Base-by-base conservation (phyloP, 768 basidiomycete species). In the Neoboletus brunneissimus region DNA sequence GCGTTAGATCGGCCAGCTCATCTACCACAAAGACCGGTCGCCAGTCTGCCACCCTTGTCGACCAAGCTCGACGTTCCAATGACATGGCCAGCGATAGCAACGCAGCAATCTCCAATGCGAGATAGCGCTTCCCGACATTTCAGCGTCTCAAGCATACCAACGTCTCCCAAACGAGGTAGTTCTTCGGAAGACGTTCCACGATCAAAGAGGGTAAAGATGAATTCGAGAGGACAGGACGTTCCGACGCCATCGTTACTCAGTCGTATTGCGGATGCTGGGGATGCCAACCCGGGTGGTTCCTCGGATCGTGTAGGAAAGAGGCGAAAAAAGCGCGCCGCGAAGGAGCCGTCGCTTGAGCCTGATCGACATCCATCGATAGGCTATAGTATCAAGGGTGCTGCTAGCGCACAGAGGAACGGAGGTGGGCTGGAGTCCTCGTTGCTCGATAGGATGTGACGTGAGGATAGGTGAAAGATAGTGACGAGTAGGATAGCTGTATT, bases 381-480 rank as follows among this genome's bases (percentile, higher is more conserved):
- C 40, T 78, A 70, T 58, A 82, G 79, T 59, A 84, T 84, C 60
- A 81, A 78, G 61, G 82, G 82, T 49, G 82, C 82, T 25, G 82
- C 82, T 44, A 75, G 53, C 44, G 70, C 62, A 44, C 59, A 56
- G 51, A 64, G 62, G 58, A 60, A 59, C 34, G 66, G 57, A 55
- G 52, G 55, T 34, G 57, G 53, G 38, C 32, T 49, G 13, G 58
- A 60, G 49, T 58, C 64, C 10, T 71, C 72, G 18, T 63, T 79
- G 22, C 64, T 79, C 59, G 64, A 73, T 59, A 75, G 78, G 64
- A 58, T 78, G 54, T 49, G 42, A 52, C 48, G 35, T 32, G 66
- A 68, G 55, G 58, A 63, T 46, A 62, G 51, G 57, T 63, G 62
- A 62, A 68, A 61, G 64, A 58, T 62, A 66, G 66, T 62, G 47